A percentile compares a stretch with the other conserved stretches of the same genome.
These are phyloP conservation scores for Coemansia umbellata DNA, from an alignment of 192 early-diverging fungal species.

Conservation along the genomic window DNA sequence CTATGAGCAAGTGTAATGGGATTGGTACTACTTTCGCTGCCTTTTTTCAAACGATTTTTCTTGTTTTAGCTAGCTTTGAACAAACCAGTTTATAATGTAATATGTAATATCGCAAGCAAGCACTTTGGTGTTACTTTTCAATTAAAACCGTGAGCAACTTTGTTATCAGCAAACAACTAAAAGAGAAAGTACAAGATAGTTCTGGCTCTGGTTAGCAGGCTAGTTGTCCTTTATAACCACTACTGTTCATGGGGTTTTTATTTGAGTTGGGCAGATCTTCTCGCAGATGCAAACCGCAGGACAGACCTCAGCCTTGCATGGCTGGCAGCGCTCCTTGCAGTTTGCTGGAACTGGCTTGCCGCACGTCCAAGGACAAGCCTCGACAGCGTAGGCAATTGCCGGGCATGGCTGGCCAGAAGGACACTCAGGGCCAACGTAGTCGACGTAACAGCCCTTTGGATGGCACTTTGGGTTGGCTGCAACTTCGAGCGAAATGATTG, in stretches of 20 bases:
- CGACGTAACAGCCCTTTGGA: conserved; percentile 19
- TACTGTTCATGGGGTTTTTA: no score
- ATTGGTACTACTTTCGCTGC: neutral
- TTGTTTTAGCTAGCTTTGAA: neutral
- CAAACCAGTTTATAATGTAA: no score
- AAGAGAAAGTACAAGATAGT: no score
- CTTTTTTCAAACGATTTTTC: no score
- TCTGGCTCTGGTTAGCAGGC: no score
- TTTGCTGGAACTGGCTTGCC: conserved; percentile 16
- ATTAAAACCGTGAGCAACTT: no score
- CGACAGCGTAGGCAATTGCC: conserved; percentile 12
- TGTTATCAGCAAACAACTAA: no score
- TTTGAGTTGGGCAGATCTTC: conserved; percentile 28
- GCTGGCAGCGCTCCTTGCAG: conserved; percentile 37
- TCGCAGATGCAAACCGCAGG: conserved; percentile 37
- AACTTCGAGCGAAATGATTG: conserved; percentile 5
- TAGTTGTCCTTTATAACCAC: no score
- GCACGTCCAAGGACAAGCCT: conserved; percentile 36
- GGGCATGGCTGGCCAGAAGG: conserved; percentile 15
- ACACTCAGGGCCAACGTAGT: conserved; percentile 10
- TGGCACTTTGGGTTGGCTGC: conserved; percentile 22
- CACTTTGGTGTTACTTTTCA: no score
- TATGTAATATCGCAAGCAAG: no score
- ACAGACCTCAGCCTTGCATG: conserved; percentile 30
- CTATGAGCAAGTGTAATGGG: neutral